phyloP scores from a whole-genome alignment of 768 basidiomycete genomes.

The Leccinum fibrillosum region DNA sequence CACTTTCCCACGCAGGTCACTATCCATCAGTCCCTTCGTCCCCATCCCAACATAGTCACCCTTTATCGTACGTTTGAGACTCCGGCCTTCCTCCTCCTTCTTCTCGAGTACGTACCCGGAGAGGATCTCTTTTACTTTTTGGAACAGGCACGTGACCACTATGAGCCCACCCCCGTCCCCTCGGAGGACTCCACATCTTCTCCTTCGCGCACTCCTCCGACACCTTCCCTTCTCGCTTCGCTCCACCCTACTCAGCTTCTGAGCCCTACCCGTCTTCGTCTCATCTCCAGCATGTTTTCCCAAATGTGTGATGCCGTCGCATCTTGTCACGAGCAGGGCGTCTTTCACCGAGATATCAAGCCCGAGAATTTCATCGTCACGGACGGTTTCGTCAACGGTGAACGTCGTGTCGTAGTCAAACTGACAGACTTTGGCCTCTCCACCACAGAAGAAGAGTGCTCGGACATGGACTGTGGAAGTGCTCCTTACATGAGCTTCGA shows the following conservation, averaged over 20 bases:
- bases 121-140: constrained; percentile 98
- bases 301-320: constrained; percentile 99
- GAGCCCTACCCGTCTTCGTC: constrained; percentile 80
- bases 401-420: constrained; percentile 93
- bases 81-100: constrained; percentile 82
- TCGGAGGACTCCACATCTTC: constrained; percentile 15
- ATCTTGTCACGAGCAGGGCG: constrained; percentile 84
- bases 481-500: constrained; percentile 99
- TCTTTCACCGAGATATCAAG: constrained; percentile 98
- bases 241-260: constrained; percentile 78
- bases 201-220: constrained; percentile 78
- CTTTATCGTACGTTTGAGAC: constrained; percentile 94
- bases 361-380: constrained; percentile 98
- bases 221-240: constrained; percentile 86
- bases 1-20: constrained; percentile 55
- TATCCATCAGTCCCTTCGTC: constrained; percentile 88
- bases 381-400: constrained; percentile 65
- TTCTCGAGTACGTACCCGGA: constrained; percentile 94
- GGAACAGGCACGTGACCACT: constrained; percentile 90
- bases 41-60: constrained; percentile 93
- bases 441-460: constrained; percentile 82
- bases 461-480: constrained; percentile 98
- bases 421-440: constrained; percentile 95
- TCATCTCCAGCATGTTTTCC: constrained; percentile 95
- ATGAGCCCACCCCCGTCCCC: constrained; percentile 46